phyloP scores from a whole-genome alignment of 2,329 filamentous ascomycete species.

The Cylindrodendrum hubeiense region DNA sequence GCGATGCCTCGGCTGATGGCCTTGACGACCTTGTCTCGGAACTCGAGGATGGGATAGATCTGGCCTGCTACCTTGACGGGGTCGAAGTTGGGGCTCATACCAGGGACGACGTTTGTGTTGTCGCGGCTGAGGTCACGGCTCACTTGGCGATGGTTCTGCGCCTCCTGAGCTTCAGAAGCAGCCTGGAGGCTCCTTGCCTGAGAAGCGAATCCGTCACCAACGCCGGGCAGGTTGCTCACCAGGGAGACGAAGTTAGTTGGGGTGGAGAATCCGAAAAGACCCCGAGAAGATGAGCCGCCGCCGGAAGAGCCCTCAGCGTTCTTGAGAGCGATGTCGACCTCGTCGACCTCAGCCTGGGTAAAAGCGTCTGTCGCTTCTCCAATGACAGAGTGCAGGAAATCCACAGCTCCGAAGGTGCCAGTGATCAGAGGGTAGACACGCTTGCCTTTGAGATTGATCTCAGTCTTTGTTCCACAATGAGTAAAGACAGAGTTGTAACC shows the following conservation, averaged over 20 bases:
- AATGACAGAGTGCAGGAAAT: slow-evolving; percentile 84
- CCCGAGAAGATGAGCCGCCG: slow-evolving; percentile 53
- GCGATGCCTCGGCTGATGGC: slow-evolving; percentile 86
- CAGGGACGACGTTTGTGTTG: slow-evolving; percentile 74
- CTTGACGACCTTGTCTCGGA: slow-evolving; percentile 93
- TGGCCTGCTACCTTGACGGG: slow-evolving; percentile 80
- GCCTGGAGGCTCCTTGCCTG: slow-evolving; percentile 75
- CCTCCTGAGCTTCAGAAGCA: slow-evolving; percentile 73
- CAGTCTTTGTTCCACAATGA: slow-evolving; percentile 75
- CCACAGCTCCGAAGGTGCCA: slow-evolving; percentile 81
- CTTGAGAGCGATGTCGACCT: slow-evolving; percentile 80
- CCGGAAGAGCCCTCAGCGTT: slow-evolving; percentile 69
- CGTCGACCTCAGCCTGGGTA: slow-evolving; percentile 85
- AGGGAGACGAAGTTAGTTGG: slow-evolving; percentile 76
- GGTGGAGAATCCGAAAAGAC: slow-evolving; percentile 56
- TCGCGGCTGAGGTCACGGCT: slow-evolving; percentile 53
- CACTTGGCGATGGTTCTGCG: slow-evolving; percentile 60
- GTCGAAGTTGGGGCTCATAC: slow-evolving; percentile 82
- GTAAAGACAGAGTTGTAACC: slow-evolving; percentile 85
- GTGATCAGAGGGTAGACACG: slow-evolving; percentile 82
- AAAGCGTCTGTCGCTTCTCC: slow-evolving; percentile 87
- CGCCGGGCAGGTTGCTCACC: slow-evolving; percentile 79
- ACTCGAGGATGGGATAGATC: slow-evolving; percentile 95
- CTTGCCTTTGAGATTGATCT: slow-evolving; percentile 73
- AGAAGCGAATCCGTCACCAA: slow-evolving; percentile 73